Conservation (phyloP, 257 asterid species). For the Solanum dulcamara region DNA sequence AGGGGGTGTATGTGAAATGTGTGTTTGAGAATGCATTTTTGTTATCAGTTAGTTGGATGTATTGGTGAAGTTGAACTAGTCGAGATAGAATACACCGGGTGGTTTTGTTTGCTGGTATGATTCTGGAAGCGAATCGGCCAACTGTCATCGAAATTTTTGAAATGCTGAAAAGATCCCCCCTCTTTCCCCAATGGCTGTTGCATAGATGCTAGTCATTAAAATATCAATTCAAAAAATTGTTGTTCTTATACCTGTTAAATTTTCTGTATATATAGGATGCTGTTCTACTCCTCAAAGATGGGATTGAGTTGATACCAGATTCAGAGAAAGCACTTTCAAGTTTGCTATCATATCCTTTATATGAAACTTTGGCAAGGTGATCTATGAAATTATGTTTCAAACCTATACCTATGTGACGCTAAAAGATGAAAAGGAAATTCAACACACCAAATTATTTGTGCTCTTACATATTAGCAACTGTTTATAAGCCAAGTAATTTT, state of each 20-base stretch:
- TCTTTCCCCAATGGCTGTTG: neutral
- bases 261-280: constrained; percentile 55
- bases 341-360: constrained; percentile 69
- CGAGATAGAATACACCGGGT: neutral
- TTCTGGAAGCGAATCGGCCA: neutral
- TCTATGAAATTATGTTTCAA: neutral
- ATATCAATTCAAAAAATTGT: neutral
- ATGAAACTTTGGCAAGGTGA: constrained; percentile 63
- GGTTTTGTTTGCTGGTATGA: neutral
- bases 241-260: neutral
- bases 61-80: neutral
- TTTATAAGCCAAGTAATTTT: neutral
- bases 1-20: neutral
- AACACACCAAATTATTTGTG: neutral
- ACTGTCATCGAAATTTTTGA: neutral
- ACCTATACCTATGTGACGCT: neutral
- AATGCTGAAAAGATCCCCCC: neutral
- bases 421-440: neutral
- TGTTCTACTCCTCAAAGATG: constrained; percentile 73
- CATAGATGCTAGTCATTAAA: neutral
- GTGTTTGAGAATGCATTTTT: neutral
- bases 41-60: neutral
- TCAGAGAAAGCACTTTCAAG: constrained; percentile 56
- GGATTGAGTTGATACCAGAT: constrained; percentile 73
- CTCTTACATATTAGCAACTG: neutral